A percentile compares a stretch with the other conserved stretches of the same genome.
Evolutionary conservation across 768 basidiomycete species (phyloP).

Genomic region (Omphalotus guepiniiformis): DNA sequence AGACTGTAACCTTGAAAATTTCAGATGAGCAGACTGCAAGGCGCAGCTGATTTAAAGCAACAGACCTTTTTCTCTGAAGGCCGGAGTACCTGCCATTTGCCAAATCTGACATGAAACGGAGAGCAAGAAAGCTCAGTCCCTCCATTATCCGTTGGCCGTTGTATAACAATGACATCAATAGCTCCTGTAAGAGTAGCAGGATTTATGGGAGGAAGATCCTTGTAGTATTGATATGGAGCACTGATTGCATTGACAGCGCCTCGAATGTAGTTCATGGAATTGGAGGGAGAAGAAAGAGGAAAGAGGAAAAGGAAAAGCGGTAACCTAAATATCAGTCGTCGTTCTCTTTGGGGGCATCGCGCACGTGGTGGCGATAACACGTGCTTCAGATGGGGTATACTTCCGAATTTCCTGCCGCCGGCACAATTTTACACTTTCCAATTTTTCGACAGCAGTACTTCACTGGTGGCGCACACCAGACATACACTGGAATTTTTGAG

Average conservation of each 20-base stretch:
- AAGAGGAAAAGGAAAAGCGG: background rate
- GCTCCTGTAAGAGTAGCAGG: constrained; percentile 96
- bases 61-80: constrained; percentile 89
- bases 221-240: constrained; percentile 88
- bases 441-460: too few species aligned
- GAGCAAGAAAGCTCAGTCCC: constrained; percentile 78
- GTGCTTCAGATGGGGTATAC: too few species aligned
- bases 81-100: constrained; percentile 92
- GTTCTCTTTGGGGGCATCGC: background rate
- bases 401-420: too few species aligned
- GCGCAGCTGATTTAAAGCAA: background rate
- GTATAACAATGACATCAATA: constrained; percentile 97
- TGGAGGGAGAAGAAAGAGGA: constrained; percentile 4
- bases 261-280: constrained; percentile 79
- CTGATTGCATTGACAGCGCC: constrained; percentile 82
- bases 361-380: background rate
- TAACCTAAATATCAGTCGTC: too few species aligned
- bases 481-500: too few species aligned
- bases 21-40: background rate
- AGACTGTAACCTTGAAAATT: constrained; percentile 69
- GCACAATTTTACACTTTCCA: too few species aligned
- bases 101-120: constrained; percentile 96
- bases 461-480: too few species aligned
- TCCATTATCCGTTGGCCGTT: constrained; percentile 60
- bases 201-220: constrained; percentile 80